Evolutionary conservation across 179 eudicot genomes (phyloP).

Genomic region (Beta macrorhiza): DNA sequence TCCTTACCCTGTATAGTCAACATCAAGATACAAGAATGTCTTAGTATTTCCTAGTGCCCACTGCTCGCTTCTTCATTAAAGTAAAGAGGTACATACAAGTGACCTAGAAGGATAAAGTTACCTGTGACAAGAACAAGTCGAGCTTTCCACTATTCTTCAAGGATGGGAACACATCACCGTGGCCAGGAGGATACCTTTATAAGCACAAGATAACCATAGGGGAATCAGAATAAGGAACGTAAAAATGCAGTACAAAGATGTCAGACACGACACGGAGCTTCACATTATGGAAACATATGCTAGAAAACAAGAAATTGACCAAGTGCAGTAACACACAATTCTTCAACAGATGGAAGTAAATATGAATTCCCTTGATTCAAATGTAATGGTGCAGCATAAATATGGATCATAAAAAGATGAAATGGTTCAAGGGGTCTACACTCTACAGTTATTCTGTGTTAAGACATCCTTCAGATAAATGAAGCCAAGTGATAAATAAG

Average conservation of each 20-base stretch:
- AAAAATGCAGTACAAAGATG: not conserved
- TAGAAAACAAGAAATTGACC: not conserved
- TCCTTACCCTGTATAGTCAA: conserved; percentile 81
- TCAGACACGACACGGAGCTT: not conserved
- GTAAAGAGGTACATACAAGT: not conserved
- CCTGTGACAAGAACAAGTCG: conserved; percentile 86
- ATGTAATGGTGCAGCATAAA: not conserved
- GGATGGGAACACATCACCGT: conserved; percentile 96
- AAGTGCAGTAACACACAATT: not conserved
- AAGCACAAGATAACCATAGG: conserved; percentile 23
- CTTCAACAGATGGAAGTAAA: not conserved
- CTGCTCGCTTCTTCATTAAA: not conserved
- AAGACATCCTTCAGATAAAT: too few species aligned
- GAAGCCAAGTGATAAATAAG: too few species aligned
- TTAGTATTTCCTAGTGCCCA: not conserved
- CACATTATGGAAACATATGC: not conserved
- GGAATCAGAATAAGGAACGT: conserved; percentile 1
- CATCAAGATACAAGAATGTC: conserved; percentile 9
- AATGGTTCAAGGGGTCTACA: not conserved
- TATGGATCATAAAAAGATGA: not conserved
- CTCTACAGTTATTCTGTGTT: too few species aligned
- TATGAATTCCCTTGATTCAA: not conserved
- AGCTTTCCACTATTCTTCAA: conserved; percentile 96
- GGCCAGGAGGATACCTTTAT: conserved; percentile 99
- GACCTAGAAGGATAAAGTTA: conserved; percentile 20